These are phyloP conservation scores for Wickerhamiella kazuoi DNA, from an alignment of 805 yeast genomes.

Conservation along the genomic window DNA sequence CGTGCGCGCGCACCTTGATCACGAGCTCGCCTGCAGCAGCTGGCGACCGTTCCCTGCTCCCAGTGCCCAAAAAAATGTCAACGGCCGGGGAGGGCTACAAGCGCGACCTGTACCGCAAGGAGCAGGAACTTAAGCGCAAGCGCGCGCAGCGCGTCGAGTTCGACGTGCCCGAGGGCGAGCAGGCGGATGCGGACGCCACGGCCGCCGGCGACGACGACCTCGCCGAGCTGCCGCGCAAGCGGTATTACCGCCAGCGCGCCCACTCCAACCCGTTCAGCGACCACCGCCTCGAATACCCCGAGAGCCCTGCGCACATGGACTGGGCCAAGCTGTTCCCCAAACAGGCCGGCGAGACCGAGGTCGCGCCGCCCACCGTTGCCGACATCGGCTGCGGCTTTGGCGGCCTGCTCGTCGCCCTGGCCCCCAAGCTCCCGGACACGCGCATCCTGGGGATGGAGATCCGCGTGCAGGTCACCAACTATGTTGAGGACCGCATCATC, in stretches of 20 bases:
- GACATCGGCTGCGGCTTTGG: constrained; percentile 98
- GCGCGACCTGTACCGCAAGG: constrained; percentile 22
- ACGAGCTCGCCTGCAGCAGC: no score
- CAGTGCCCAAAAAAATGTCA: no score
- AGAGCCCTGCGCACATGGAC: constrained; percentile 65
- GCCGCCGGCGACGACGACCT: constrained; percentile 13
- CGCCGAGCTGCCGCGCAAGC: constrained; percentile 50
- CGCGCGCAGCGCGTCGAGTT: constrained; percentile 31
- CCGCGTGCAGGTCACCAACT: constrained; percentile 91
- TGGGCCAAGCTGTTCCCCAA: constrained; percentile 68
- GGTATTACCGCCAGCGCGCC: constrained; percentile 89
- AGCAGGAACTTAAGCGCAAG: constrained; percentile 33
- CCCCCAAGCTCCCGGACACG: constrained; percentile 56
- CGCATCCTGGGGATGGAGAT: constrained; percentile 91
- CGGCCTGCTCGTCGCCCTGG: constrained; percentile 64
- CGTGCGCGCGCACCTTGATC: no score
- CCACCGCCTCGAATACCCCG: constrained; percentile 79
- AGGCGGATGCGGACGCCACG: no score
- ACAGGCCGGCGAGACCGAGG: constrained; percentile 25
- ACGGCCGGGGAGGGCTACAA: constrained; percentile 13
- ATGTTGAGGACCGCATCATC: constrained; percentile 85
- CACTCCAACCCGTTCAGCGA: constrained; percentile 96
- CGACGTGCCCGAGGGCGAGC: constrained; percentile 18
- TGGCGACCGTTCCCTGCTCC: no score
- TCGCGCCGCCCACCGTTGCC: constrained; percentile 51